Conservation (phyloP, 2,329 filamentous ascomycete genomes). For the Fusarium sulawesiense region DNA sequence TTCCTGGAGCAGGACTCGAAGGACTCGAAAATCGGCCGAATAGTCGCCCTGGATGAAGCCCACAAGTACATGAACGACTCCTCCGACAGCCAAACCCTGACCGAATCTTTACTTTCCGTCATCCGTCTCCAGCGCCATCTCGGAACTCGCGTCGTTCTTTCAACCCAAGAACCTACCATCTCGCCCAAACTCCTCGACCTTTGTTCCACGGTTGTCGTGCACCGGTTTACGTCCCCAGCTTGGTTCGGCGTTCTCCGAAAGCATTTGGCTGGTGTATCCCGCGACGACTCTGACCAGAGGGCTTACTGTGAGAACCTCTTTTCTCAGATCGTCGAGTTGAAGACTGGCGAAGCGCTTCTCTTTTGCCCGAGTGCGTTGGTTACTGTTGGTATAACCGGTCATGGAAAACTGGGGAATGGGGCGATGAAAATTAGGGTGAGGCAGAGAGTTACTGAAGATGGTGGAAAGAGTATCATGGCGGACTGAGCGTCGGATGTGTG, state of each 20-base stretch:
- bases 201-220: background rate
- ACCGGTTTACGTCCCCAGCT: background rate
- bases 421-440: background rate
- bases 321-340: background rate
- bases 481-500: background rate
- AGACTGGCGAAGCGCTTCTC: background rate
- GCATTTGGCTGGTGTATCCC: background rate
- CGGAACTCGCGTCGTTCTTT: background rate
- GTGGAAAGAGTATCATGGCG: background rate
- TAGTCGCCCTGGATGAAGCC: background rate
- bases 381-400: background rate
- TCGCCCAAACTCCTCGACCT: background rate
- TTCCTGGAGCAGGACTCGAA: background rate
- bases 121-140: conserved; percentile 2
- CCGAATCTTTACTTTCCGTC: background rate
- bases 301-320: background rate
- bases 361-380: background rate
- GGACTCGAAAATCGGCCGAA: background rate
- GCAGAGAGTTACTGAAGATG: background rate
- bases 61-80: conserved; percentile 3
- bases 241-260: background rate
- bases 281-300: background rate
- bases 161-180: background rate
- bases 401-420: background rate
- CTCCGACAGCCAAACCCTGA: background rate